Base-by-base conservation (phyloP, 306 rosid species). In the Prunus fruticosa region DNA sequence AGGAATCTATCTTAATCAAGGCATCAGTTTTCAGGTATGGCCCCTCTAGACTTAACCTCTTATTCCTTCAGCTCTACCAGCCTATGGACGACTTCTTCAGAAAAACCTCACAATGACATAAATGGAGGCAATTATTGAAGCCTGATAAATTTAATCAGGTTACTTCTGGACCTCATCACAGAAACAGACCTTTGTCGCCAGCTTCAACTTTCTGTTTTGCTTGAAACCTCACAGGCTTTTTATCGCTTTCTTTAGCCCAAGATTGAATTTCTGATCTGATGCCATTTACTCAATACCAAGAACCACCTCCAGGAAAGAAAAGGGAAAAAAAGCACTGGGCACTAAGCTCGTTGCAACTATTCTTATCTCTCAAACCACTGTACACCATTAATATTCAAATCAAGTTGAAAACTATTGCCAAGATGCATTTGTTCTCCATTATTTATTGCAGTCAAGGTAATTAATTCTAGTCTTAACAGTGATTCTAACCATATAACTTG, bases 131-230 rank as follows among this genome's bases (percentile, higher is more conserved):
- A 34, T 54, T 34, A 53, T 58, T 45, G 18, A 66, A 16, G 12
- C 54, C 67, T 18, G 8, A 41, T 5, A 71, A 61, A 12, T 5
- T 38, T 19, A 13, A 15, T 12, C 47, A 15, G 46, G 72, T 23
- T 32, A 67, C 20, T 32, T 38, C 50, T 16, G 13, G 52, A 61
- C 58, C 61, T 16, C 61, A 47, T 49, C 47, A 61, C 27, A n/a
- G 69, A 73, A 61, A 75, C 71, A 51, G 64, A 8, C 58, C 34
- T 15, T 30, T 28, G 12, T 20, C n/a, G 6, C 78, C 71, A 19
- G 61, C 38, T 8, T 51, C 52, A 51, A 32, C 64, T 22, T 51
- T n/a, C n/a, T 11, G 27, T 53, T 53, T 34, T 16, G 50, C 64
- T 71, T 16, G 57, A 49, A 50, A 51, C 22, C 46, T 28, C 32